A percentile compares a stretch with the other conserved stretches of the same genome.
phyloP scores from a whole-genome alignment of 129 eudicot species.

The Daucus carota region DNA sequence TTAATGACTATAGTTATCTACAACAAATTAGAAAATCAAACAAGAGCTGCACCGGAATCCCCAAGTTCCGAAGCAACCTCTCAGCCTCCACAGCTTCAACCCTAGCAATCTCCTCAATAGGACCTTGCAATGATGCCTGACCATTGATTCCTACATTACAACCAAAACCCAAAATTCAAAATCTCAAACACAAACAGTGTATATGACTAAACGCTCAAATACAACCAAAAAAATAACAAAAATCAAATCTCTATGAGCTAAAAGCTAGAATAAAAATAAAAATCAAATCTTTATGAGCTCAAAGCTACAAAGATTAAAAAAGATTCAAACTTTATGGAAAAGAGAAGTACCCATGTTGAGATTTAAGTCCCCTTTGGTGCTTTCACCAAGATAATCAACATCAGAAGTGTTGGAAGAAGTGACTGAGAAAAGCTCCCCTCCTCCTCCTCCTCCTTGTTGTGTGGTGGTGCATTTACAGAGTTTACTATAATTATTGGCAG shows the following conservation, averaged over 20 bases:
- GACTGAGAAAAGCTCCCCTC: slow-evolving; percentile 39
- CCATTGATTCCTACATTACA: slow-evolving; percentile 39
- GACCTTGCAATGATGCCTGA: slow-evolving; percentile 44
- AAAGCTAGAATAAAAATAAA: neutral
- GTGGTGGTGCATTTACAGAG: neutral
- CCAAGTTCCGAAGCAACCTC: slow-evolving; percentile 57
- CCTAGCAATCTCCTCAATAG: slow-evolving; percentile 84
- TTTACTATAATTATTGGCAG: neutral
- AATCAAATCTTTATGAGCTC: neutral
- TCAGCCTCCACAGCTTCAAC: slow-evolving; percentile 70
- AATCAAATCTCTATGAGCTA: neutral
- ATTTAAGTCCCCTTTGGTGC: slow-evolving; percentile 84
- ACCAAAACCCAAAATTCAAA: neutral
- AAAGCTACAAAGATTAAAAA: neutral
- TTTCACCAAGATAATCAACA: slow-evolving; percentile 85
- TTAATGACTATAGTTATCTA: neutral
- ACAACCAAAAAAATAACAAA: neutral
- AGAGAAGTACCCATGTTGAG: slow-evolving; percentile 32
- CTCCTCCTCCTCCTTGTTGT: neutral
- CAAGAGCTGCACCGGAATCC: slow-evolving; percentile 40
- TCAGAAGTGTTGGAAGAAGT: slow-evolving; percentile 34
- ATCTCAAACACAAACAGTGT: neutral
- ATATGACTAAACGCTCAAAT: neutral
- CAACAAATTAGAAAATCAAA: neutral
- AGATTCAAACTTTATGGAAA: neutral